Percentiles rank a stretch among this genome's conserved stretches.
Evolutionary conservation across 139 green algal genomes (phyloP).

Genomic region (Mesotaenium endlicherianum): DNA sequence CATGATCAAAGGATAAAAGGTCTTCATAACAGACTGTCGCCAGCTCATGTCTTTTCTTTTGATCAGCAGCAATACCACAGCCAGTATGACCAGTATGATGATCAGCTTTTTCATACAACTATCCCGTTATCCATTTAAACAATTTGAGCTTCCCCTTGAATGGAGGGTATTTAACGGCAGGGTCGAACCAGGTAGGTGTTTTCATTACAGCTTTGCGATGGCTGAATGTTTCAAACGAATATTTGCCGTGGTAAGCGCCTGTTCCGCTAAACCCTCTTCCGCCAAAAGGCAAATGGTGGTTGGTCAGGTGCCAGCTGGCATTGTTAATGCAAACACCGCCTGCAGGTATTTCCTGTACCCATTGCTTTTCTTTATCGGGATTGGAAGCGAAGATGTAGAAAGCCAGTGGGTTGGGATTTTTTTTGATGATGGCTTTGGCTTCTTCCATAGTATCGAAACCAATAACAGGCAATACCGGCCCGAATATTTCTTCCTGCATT

Average conservation of each 20-base stretch:
- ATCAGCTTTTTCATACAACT: too few relatives aligned
- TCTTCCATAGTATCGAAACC: background rate
- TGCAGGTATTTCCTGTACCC: constrained; percentile 22
- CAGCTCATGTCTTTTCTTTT: too few relatives aligned
- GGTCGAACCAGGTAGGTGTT: background rate
- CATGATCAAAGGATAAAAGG: too few relatives aligned
- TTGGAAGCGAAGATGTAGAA: constrained; percentile 40
- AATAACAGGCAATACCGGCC: constrained; percentile 44
- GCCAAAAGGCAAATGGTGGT: constrained; percentile 45
- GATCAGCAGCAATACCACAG: too few relatives aligned
- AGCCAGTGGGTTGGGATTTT: constrained; percentile 28
- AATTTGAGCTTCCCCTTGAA: background rate
- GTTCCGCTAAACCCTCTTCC: constrained; percentile 49
- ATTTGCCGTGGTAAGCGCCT: constrained; percentile 43
- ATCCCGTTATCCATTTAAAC: background rate
- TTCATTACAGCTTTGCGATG: constrained; percentile 38
- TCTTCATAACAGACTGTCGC: too few relatives aligned
- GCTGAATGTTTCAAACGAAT: constrained; percentile 42
- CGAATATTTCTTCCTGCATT: constrained; percentile 53
- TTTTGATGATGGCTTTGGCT: constrained; percentile 10
- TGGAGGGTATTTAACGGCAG: background rate
- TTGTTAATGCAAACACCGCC: constrained; percentile 12
- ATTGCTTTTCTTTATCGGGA: background rate
- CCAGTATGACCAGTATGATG: too few relatives aligned
- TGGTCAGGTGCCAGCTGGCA: background rate